A percentile compares a stretch with the other conserved stretches of the same genome.
phyloP scores from a whole-genome alignment of 768 basidiomycete species.

The Cyclocybe cylindracea region DNA sequence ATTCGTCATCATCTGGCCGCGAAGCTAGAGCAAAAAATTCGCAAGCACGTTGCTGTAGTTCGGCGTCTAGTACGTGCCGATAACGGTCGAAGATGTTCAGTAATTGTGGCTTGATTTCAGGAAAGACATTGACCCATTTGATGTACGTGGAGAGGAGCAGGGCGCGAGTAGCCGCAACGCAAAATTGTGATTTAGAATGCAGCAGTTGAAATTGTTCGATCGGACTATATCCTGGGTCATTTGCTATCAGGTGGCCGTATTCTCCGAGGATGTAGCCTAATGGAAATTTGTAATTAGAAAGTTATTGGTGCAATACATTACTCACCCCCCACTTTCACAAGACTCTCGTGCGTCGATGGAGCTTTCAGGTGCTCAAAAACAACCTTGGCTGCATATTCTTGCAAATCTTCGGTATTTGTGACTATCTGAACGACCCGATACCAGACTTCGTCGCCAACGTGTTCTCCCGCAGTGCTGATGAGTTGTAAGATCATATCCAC shows the following conservation, averaged over 20 bases:
- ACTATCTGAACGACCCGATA: slow-evolving; percentile 98
- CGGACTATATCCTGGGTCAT: slow-evolving; percentile 91
- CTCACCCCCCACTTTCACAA: slow-evolving; percentile 95
- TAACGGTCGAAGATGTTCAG: slow-evolving; percentile 96
- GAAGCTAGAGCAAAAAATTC: slow-evolving; percentile 91
- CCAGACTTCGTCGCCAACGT: slow-evolving; percentile 99
- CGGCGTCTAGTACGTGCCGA: slow-evolving; percentile 95
- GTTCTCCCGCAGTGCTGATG: slow-evolving; percentile 95
- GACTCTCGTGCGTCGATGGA: slow-evolving; percentile 85
- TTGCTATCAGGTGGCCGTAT: slow-evolving; percentile 97
- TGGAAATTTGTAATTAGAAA: slow-evolving; percentile 2
- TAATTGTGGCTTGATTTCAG: slow-evolving; percentile 94
- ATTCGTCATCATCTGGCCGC: slow-evolving; percentile 85
- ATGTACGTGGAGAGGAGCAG: slow-evolving; percentile 95
- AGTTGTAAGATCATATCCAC: slow-evolving; percentile 96
- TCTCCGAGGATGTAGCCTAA: slow-evolving; percentile 95
- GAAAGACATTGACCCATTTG: slow-evolving; percentile 99
- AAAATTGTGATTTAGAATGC: slow-evolving; percentile 95
- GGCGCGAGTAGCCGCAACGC: slow-evolving; percentile 87
- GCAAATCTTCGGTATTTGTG: slow-evolving; percentile 96
- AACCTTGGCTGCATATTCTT: slow-evolving; percentile 93
- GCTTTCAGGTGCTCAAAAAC: slow-evolving; percentile 87
- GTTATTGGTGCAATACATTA: neutral
- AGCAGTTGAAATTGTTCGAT: slow-evolving; percentile 91
- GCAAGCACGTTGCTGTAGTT: slow-evolving; percentile 97